phyloP scores from a whole-genome alignment of 495 filamentous ascomycete genomes.

The Neohortaea acidophila region DNA sequence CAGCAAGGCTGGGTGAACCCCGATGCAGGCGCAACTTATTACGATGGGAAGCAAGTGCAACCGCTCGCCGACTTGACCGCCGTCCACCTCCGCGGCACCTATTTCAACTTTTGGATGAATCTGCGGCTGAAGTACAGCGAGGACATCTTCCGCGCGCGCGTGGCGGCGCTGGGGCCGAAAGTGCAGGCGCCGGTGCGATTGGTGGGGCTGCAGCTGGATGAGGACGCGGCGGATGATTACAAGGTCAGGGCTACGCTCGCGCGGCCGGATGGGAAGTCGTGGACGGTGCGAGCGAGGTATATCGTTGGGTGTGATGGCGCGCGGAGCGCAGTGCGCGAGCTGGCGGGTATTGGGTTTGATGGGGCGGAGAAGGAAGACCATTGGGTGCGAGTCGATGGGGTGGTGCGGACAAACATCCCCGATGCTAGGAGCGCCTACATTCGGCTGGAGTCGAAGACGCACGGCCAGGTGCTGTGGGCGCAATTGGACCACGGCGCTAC shows the following conservation, averaged over 20 bases:
- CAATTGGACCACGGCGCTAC: conserved; percentile 3
- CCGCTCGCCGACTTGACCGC: too few species aligned
- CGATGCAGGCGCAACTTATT: neutral
- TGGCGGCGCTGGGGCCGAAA: neutral
- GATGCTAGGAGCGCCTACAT: neutral
- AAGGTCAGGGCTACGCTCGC: neutral
- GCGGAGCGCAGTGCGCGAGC: conserved; percentile 3
- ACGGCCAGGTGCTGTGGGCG: conserved; percentile 3
- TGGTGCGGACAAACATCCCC: conserved; percentile 5
- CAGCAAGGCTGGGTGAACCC: neutral
- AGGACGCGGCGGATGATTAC: neutral
- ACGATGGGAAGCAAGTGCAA: neutral
- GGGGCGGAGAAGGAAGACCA: conserved; percentile 2
- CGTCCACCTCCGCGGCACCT: neutral
- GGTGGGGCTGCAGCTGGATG: neutral
- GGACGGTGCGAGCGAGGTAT: conserved; percentile 1
- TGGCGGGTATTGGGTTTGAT: conserved; percentile 2
- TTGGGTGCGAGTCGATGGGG: conserved; percentile 3
- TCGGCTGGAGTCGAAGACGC: neutral
- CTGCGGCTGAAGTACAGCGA: conserved; percentile 9
- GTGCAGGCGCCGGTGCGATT: conserved; percentile 4
- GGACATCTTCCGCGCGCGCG: conserved; percentile 2
- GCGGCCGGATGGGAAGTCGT: neutral
- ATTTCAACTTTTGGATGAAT: conserved; percentile 1
- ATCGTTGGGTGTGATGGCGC: conserved; percentile 5